These are phyloP conservation scores for Cadophora sp. DNA, from an alignment of 2,329 filamentous ascomycete genomes.

Conservation along the genomic window DNA sequence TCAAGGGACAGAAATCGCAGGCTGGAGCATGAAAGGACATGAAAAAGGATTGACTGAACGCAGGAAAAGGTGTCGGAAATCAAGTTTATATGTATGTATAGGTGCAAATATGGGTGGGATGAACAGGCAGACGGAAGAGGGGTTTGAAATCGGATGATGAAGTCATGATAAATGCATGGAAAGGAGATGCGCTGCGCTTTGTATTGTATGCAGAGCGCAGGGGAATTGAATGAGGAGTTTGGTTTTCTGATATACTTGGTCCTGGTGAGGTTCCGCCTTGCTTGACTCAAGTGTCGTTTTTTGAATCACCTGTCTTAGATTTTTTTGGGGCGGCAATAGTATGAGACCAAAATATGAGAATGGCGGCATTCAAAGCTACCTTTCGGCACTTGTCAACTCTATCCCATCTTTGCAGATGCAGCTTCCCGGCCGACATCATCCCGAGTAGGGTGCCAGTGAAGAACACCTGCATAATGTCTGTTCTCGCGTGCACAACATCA, in stretches of 20 bases:
- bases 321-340: not conserved
- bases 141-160: not conserved
- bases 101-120: not conserved
- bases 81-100: slow-evolving; percentile 13
- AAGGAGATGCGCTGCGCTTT: not conserved
- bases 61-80: slow-evolving; percentile 1
- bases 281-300: not conserved
- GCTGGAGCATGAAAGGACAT: slow-evolving; percentile 6
- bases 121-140: not conserved
- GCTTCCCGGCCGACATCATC: not conserved
- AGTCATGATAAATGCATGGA: slow-evolving; percentile 2
- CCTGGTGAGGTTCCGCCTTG: not conserved
- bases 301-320: not conserved
- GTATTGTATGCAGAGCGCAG: not conserved
- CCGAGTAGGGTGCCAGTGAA: not conserved
- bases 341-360: not conserved
- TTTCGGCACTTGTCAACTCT: slow-evolving; percentile 12
- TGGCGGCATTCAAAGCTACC: not conserved
- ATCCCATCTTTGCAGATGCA: slow-evolving; percentile 5
- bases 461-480: slow-evolving; percentile 7
- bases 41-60: slow-evolving; percentile 1
- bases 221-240: not conserved
- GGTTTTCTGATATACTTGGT: not conserved
- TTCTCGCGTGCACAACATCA: slow-evolving; percentile 8
- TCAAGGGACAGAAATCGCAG: slow-evolving; percentile 10